Evolutionary conservation across 306 rosid species (phyloP).

Genomic region (Cucurbita argyrosperma): DNA sequence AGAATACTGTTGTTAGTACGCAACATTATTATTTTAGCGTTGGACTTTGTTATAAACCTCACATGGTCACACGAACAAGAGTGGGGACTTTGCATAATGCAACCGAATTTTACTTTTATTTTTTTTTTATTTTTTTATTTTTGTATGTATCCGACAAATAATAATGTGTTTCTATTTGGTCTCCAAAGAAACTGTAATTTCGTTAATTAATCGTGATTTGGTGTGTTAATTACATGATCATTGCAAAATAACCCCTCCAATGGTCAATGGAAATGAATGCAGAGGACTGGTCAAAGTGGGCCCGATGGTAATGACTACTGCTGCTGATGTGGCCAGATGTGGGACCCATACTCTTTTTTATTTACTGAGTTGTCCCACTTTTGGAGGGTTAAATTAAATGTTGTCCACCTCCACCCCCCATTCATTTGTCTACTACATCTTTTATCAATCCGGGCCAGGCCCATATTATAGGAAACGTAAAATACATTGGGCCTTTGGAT

Average conservation of each 20-base stretch:
- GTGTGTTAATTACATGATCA: not conserved
- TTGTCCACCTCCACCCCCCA: too few relatives aligned
- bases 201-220: not conserved
- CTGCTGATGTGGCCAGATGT: slow-evolving; percentile 11
- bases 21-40: not conserved
- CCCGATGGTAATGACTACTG: slow-evolving; percentile 13
- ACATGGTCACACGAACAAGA: not conserved
- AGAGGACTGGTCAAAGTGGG: slow-evolving; percentile 21
- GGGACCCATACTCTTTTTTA: not conserved
- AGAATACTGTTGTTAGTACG: slow-evolving; percentile 3
- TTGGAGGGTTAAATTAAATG: not conserved
- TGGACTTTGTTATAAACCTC: not conserved
- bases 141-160: not conserved
- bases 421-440: too few relatives aligned
- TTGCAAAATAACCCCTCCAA: not conserved
- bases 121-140: too few relatives aligned
- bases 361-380: not conserved
- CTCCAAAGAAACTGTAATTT: not conserved
- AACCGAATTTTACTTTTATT: not conserved
- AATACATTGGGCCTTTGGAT: too few relatives aligned
- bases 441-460: too few relatives aligned
- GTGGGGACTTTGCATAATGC: not conserved
- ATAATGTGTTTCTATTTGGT: not conserved
- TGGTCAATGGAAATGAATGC: not conserved
- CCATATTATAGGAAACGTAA: not conserved